phyloP scores from a whole-genome alignment of 371 early-diverging fungal genomes.

The Mortierella sp. region DNA sequence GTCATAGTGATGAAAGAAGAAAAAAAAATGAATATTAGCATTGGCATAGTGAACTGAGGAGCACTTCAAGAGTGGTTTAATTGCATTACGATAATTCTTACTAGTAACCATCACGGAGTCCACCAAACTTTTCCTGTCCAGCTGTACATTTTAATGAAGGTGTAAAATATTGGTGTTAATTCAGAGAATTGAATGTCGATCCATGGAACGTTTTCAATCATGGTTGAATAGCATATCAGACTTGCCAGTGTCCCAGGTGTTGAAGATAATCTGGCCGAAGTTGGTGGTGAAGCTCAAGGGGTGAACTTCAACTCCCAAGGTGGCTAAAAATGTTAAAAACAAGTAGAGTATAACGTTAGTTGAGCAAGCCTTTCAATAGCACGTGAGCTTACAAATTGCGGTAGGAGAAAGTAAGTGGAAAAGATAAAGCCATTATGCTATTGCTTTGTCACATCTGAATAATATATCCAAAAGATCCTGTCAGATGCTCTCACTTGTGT shows the following conservation, averaged over 20 bases:
- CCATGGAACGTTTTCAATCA: neutral
- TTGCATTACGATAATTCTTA: constrained; percentile 60
- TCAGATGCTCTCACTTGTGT: neutral
- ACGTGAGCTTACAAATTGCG: neutral
- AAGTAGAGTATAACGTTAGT: neutral
- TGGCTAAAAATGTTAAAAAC: constrained; percentile 77
- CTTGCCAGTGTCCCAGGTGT: constrained; percentile 95
- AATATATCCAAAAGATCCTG: neutral
- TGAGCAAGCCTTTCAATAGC: too few relatives aligned
- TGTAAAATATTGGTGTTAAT: neutral
- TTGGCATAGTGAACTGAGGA: too few relatives aligned
- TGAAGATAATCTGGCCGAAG: constrained; percentile 96
- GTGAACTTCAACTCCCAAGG: constrained; percentile 99
- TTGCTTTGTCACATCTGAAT: too few relatives aligned
- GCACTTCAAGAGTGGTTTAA: neutral
- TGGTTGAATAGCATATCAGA: constrained; percentile 2
- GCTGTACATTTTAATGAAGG: constrained; percentile 61
- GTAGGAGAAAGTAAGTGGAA: too few relatives aligned
- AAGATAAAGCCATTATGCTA: neutral
- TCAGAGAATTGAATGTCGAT: neutral
- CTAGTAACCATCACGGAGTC: constrained; percentile 99
- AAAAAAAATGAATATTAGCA: neutral
- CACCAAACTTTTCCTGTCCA: constrained; percentile 99
- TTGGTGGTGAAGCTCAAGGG: constrained; percentile 98
- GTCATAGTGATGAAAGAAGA: constrained; percentile 1